Percentiles rank a stretch among this genome's conserved stretches.
These are phyloP conservation scores for Sisymbrium altissimum DNA, from an alignment of 345 rosid genomes.

Conservation along the genomic window DNA sequence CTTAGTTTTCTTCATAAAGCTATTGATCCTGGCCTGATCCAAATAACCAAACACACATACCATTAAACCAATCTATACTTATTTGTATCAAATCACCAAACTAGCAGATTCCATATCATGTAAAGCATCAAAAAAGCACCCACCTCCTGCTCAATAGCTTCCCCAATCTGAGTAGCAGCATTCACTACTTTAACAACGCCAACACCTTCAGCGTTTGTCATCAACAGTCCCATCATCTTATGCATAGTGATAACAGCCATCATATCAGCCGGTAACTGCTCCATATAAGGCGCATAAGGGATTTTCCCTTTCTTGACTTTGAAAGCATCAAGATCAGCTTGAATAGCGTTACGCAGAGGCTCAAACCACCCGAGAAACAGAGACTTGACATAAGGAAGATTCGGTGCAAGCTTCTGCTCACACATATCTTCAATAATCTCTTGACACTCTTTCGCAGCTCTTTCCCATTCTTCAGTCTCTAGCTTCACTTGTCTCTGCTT, in stretches of 20 bases:
- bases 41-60: not conserved
- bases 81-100: not conserved
- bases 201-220: constrained; percentile 55
- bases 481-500: constrained; percentile 67
- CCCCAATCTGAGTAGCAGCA: constrained; percentile 81
- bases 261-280: constrained; percentile 68
- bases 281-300: constrained; percentile 49
- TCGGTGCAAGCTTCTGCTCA: constrained; percentile 93
- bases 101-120: not conserved
- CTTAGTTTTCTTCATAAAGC: constrained; percentile 68
- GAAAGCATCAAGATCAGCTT: constrained; percentile 60
- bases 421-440: constrained; percentile 89
- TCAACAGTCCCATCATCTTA: constrained; percentile 78
- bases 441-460: constrained; percentile 78
- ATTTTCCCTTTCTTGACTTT: constrained; percentile 34
- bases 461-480: constrained; percentile 96
- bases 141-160: constrained; percentile 95
- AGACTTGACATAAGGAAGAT: constrained; percentile 81
- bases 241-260: constrained; percentile 97
- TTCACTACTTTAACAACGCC: constrained; percentile 68
- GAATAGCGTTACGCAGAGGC: constrained; percentile 78
- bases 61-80: constrained; percentile 21
- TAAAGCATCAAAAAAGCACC: not conserved
- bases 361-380: constrained; percentile 95
- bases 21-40: constrained; percentile 68